phyloP scores from a whole-genome alignment of 371 early-diverging fungal genomes.

The Chytridium lagenaria region DNA sequence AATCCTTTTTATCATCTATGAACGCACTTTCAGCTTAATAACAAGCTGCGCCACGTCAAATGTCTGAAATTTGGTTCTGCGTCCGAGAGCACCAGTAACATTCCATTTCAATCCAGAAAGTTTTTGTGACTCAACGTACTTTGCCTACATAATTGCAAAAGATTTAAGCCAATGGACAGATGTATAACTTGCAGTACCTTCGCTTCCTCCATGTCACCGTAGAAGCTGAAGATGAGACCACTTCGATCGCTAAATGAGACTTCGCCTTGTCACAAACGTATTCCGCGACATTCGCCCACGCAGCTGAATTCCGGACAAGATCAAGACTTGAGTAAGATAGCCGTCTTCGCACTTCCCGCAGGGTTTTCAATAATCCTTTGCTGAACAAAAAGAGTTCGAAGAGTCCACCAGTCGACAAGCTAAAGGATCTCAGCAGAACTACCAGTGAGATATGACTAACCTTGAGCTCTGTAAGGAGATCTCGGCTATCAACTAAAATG shows the following conservation, averaged over 20 bases:
- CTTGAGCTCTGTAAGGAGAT: conserved; percentile 15
- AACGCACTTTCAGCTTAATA: conserved; percentile 81
- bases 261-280: background rate
- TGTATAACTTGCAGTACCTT: conserved; percentile 48
- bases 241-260: conserved; percentile 75
- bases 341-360: conserved; percentile 67
- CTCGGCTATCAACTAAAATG: conserved; percentile 64
- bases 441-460: conserved; percentile 37
- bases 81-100: conserved; percentile 87
- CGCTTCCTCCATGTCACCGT: conserved; percentile 75
- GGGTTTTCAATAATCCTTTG: conserved; percentile 87
- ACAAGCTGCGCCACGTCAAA: conserved; percentile 88
- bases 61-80: conserved; percentile 91
- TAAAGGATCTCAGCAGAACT: background rate
- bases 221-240: conserved; percentile 78
- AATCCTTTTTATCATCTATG: conserved; percentile 29
- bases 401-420: conserved; percentile 72
- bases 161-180: background rate
- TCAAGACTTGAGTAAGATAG: background rate
- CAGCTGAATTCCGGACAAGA: background rate
- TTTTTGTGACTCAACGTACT: conserved; percentile 76
- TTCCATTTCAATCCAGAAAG: conserved; percentile 80
- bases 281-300: background rate
- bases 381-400: conserved; percentile 75
- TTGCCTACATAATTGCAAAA: conserved; percentile 28